Percentiles rank a stretch among this genome's conserved stretches.
Evolutionary conservation across 164 flowering plant genomes (phyloP).

Genomic region (Magnolia kwangsiensis): DNA sequence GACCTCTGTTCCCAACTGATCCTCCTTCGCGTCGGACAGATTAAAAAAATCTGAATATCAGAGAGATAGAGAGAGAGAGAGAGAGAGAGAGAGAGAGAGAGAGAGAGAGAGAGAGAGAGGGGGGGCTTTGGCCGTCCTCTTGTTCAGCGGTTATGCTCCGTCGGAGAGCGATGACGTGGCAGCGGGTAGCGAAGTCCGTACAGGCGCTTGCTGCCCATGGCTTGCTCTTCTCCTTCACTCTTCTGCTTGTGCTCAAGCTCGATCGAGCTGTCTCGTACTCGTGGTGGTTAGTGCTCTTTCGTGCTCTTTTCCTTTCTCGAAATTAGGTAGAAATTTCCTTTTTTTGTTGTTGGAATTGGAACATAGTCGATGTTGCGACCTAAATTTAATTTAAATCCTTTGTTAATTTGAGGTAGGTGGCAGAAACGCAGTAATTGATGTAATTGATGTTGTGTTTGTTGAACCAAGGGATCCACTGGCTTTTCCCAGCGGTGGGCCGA

Average conservation of each 20-base stretch:
- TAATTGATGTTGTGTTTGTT: no score
- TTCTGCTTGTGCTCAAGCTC: conserved; percentile 73
- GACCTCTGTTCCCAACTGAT: background rate
- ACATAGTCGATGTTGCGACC: no score
- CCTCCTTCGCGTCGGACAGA: background rate
- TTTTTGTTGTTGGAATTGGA: no score
- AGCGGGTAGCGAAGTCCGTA: conserved; percentile 62
- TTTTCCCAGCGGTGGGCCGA: no score
- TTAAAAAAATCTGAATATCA: background rate
- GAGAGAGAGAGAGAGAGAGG: background rate
- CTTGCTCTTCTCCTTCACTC: conserved; percentile 65
- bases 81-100: background rate
- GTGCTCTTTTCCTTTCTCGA: background rate
- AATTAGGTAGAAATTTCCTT: no score
- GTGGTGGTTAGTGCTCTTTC: conserved; percentile 63
- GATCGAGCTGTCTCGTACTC: conserved; percentile 51
- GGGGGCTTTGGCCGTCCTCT: background rate
- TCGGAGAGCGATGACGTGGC: conserved; percentile 56
- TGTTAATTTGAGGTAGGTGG: no score
- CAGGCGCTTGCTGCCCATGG: conserved; percentile 65
- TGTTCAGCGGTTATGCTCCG: conserved; percentile 8
- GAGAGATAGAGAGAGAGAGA: background rate
- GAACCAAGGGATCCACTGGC: no score
- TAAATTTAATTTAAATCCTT: no score
- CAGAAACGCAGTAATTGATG: no score